Percentiles rank a stretch among this genome's conserved stretches.
phyloP scores from a whole-genome alignment of 768 basidiomycete genomes.

The Suillus brevipes region DNA sequence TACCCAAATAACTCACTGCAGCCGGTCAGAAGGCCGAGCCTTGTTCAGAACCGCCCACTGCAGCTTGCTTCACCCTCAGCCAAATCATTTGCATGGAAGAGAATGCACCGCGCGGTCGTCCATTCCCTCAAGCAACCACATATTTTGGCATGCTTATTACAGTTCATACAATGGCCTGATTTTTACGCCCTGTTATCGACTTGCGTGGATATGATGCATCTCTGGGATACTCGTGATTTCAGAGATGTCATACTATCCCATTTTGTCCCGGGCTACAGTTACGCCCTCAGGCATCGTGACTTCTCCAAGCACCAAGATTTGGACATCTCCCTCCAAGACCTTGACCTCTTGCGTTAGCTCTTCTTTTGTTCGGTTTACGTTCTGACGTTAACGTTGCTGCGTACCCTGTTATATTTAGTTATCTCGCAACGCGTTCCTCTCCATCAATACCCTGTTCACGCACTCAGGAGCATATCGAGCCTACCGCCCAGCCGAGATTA shows the following conservation, averaged over 20 bases:
- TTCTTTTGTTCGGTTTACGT: conserved; percentile 14
- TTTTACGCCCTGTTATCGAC: conserved; percentile 41
- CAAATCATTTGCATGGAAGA: conserved; percentile 27
- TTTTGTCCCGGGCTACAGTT: conserved; percentile 59
- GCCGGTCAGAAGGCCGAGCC: conserved; percentile 6
- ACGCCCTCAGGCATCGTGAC: conserved; percentile 44
- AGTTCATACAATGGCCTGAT: conserved; percentile 37
- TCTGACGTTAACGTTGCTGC: conserved; percentile 11
- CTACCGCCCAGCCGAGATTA: conserved; percentile 30
- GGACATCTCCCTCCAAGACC: conserved; percentile 54
- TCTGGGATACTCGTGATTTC: conserved; percentile 33
- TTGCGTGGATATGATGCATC: conserved; percentile 34
- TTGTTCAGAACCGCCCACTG: background rate
- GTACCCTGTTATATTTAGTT: conserved; percentile 40
- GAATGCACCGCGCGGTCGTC: conserved; percentile 27
- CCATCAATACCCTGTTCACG: conserved; percentile 71
- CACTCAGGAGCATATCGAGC: conserved; percentile 52
- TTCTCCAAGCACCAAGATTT: conserved; percentile 44
- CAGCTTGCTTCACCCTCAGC: conserved; percentile 7
- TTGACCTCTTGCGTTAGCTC: conserved; percentile 65
- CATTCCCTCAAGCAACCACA: conserved; percentile 35
- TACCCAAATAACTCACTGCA: background rate
- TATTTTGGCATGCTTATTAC: conserved; percentile 35
- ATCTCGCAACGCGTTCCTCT: conserved; percentile 64
- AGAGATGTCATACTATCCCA: conserved; percentile 42